phyloP scores from a whole-genome alignment of 805 yeast species.

The Yarrowia porcina region DNA sequence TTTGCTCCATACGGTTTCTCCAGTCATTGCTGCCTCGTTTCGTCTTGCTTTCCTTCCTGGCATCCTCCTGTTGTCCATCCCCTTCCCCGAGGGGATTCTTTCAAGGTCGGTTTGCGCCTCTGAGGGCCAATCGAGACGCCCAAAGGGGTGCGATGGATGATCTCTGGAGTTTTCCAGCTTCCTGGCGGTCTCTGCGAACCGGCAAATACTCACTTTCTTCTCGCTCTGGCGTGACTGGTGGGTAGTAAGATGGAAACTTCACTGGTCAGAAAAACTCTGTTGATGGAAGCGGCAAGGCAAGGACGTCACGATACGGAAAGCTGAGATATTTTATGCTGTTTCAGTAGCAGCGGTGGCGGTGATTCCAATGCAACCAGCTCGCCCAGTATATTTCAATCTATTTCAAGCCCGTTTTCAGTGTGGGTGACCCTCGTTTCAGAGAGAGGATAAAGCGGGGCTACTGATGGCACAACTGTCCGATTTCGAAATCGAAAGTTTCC shows the following conservation, averaged over 20 bases:
- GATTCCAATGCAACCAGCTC: not conserved
- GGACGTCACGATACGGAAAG: conserved; percentile 11
- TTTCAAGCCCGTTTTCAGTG: not conserved
- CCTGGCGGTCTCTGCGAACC: not conserved
- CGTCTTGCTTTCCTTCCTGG: not conserved
- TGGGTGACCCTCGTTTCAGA: not conserved
- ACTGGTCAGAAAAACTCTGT: conserved; percentile 21
- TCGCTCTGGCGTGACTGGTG: conserved; percentile 25
- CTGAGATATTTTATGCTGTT: conserved; percentile 16
- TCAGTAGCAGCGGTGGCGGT: not conserved
- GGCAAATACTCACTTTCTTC: conserved; percentile 18
- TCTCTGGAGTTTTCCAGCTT: not conserved
- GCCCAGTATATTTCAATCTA: too few species aligned
- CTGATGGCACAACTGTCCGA: not conserved
- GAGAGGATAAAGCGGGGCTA: not conserved
- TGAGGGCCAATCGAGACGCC: not conserved
- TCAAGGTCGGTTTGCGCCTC: not conserved
- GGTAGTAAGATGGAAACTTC: conserved; percentile 23
- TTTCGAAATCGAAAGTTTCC: not conserved
- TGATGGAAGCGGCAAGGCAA: conserved; percentile 18
- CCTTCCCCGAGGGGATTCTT: not conserved
- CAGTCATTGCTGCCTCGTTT: not conserved
- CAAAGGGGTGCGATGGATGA: not conserved
- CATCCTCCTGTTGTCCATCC: not conserved
- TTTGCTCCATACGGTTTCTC: not conserved